A percentile compares a stretch with the other conserved stretches of the same genome.
Evolutionary conservation across 192 early-diverging fungal species (phyloP).

Genomic region (Dissophora globulifera): DNA sequence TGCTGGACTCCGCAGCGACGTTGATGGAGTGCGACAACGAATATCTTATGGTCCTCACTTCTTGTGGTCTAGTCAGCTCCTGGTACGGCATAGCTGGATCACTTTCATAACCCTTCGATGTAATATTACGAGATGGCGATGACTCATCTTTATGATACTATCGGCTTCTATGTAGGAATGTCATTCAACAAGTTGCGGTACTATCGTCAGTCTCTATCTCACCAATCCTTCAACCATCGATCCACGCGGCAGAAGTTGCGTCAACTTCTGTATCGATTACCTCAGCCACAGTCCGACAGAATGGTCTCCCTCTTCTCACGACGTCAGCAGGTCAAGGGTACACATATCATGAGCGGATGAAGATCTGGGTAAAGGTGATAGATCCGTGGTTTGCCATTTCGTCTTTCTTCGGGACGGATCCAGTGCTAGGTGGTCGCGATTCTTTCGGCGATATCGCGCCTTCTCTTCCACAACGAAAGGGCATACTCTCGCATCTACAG

Average conservation of each 20-base stretch:
- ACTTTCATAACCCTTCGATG: no score
- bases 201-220: conserved; percentile 69
- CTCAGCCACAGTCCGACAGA: conserved; percentile 63
- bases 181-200: conserved; percentile 58
- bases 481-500: conserved; percentile 38
- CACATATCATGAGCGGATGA: conserved; percentile 72
- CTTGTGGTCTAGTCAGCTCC: conserved; percentile 68
- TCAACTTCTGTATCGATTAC: conserved; percentile 60
- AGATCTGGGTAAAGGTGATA: conserved; percentile 72
- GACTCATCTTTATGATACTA: no score
- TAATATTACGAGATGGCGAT: no score
- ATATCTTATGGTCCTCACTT: conserved; percentile 74
- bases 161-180: conserved; percentile 70
- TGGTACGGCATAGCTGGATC: no score
- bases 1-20: conserved; percentile 70
- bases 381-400: conserved; percentile 67
- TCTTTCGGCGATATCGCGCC: conserved; percentile 29
- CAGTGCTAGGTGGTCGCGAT: conserved; percentile 14
- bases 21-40: conserved; percentile 64
- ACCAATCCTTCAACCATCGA: conserved; percentile 67
- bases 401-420: conserved; percentile 56
- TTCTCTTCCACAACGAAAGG: conserved; percentile 26
- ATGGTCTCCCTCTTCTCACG: conserved; percentile 73
- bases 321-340: conserved; percentile 71
- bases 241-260: conserved; percentile 33